Conservation (phyloP, 2,329 filamentous ascomycete species). For the Domatiomyces globalis region DNA sequence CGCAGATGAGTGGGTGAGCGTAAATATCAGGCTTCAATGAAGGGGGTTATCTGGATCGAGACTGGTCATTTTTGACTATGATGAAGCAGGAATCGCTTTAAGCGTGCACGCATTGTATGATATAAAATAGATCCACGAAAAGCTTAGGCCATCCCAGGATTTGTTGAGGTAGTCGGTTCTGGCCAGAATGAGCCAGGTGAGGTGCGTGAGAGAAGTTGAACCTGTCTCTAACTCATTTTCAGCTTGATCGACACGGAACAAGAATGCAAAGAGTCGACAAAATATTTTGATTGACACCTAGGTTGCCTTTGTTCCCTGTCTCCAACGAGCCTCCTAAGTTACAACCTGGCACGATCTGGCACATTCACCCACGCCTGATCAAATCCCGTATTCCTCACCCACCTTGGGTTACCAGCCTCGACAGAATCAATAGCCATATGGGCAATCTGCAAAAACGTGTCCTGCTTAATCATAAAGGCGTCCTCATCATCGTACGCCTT, state of each 20-base stretch:
- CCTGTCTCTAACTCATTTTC: neutral
- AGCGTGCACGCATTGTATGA: neutral
- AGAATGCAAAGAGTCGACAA: neutral
- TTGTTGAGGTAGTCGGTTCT: neutral
- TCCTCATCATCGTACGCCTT: constrained; percentile 23
- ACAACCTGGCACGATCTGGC: constrained; percentile 7
- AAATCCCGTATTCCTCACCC: constrained; percentile 30
- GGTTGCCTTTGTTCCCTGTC: too few species aligned
- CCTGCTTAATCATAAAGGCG: constrained; percentile 25
- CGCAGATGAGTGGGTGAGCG: neutral
- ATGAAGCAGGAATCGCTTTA: neutral
- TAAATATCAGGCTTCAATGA: neutral
- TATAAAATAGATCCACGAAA: neutral
- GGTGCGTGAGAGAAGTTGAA: neutral
- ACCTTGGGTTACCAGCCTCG: constrained; percentile 17
- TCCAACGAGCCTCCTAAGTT: too few species aligned
- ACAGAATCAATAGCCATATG: constrained; percentile 29
- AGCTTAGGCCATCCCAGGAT: neutral
- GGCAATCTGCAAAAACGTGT: constrained; percentile 32
- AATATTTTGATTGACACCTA: too few species aligned
- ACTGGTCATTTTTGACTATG: neutral
- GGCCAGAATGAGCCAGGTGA: neutral
- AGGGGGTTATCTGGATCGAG: neutral
- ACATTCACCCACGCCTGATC: constrained; percentile 28
- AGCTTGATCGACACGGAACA: too few species aligned